Percentiles rank a stretch among this genome's conserved stretches.
These are phyloP conservation scores for Pilatotrama ljubarskyi DNA, from an alignment of 768 basidiomycete species.

Conservation along the genomic window DNA sequence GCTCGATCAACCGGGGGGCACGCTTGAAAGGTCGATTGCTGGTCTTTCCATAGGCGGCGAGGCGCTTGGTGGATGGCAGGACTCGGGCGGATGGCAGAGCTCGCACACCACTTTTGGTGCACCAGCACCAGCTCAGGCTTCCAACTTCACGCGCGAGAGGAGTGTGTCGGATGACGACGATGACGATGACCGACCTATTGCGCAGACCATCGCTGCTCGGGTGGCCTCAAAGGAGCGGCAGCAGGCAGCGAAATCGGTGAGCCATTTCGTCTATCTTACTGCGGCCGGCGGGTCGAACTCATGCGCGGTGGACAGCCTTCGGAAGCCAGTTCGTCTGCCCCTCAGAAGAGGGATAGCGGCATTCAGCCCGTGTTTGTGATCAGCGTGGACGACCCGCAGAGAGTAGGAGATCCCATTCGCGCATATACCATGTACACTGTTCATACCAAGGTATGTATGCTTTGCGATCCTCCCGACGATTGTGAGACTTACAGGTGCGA, in stretches of 20 bases:
- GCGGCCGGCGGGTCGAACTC: not conserved
- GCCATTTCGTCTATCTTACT: not conserved
- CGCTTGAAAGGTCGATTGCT: constrained; percentile 38
- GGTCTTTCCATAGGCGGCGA: constrained; percentile 53
- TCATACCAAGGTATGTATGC: constrained; percentile 81
- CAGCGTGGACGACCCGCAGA: constrained; percentile 95
- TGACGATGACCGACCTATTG: constrained; percentile 32
- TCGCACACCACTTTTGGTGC: constrained; percentile 26
- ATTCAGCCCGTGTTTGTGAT: constrained; percentile 78
- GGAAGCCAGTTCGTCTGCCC: constrained; percentile 1
- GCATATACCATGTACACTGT: constrained; percentile 97
- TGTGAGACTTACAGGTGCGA: not conserved
- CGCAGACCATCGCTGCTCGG: constrained; percentile 27
- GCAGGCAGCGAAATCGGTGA: constrained; percentile 17
- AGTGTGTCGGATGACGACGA: constrained; percentile 37
- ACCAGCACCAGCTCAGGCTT: constrained; percentile 34
- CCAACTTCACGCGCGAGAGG: not conserved
- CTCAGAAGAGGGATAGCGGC: constrained; percentile 40
- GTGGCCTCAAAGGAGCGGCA: constrained; percentile 20
- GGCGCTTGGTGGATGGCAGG: constrained; percentile 52
- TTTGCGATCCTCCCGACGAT: constrained; percentile 26
- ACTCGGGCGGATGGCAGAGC: constrained; percentile 49
- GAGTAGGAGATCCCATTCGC: constrained; percentile 93
- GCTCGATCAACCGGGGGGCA: constrained; percentile 29
- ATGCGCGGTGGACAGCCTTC: not conserved